A percentile compares a stretch with the other conserved stretches of the same genome.
Conservation (phyloP, 495 filamentous ascomycete genomes). For the Aspergillus leporis region DNA sequence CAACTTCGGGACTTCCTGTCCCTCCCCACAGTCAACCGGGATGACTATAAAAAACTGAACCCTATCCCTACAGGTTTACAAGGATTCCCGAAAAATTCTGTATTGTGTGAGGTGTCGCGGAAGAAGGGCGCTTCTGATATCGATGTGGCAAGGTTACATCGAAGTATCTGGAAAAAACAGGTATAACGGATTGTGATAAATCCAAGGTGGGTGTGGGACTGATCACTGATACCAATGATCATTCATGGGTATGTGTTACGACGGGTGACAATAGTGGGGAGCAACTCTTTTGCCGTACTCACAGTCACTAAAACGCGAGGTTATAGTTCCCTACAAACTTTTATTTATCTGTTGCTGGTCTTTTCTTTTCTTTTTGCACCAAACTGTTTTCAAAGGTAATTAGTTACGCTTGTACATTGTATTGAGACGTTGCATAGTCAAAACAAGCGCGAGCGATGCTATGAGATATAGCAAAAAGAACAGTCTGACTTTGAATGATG, state of each 20-base stretch:
- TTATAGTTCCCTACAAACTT: no score
- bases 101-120: background rate
- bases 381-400: no score
- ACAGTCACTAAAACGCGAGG: no score
- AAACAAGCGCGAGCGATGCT: no score
- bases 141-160: background rate
- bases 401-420: no score
- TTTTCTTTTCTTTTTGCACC: no score
- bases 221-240: background rate
- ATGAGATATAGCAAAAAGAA: no score
- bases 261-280: background rate
- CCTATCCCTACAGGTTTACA: background rate
- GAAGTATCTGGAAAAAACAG: background rate
- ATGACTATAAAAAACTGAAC: background rate
- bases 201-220: background rate
- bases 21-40: background rate
- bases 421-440: no score
- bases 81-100: background rate
- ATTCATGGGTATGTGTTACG: background rate
- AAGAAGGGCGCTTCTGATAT: background rate
- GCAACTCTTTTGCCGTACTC: background rate
- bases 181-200: background rate
- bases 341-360: no score
- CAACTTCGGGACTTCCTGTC: background rate
- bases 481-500: no score